Conservation (phyloP, 169 alveolate species). For the Cryptosporidium ubiquitum region DNA sequence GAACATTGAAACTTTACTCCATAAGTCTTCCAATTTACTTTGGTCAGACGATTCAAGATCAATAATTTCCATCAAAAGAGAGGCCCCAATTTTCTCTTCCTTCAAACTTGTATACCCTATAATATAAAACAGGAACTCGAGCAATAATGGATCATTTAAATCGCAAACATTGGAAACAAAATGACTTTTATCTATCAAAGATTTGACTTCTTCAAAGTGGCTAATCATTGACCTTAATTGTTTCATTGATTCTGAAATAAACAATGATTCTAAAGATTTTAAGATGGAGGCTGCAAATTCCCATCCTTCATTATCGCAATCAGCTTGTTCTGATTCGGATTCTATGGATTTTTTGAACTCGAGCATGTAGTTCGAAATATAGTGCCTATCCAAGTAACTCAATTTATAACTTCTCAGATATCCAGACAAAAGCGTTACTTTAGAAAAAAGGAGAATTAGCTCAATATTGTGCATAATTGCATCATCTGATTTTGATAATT, state of each 20-base stretch:
- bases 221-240: constrained; percentile 17
- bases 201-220: not conserved
- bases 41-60: constrained; percentile 5
- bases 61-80: not conserved
- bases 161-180: constrained; percentile 7
- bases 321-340: not conserved
- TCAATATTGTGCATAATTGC: constrained; percentile 34
- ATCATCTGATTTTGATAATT: constrained; percentile 12
- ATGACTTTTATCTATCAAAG: no score
- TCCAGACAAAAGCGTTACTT: constrained; percentile 19
- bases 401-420: constrained; percentile 12
- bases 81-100: not conserved
- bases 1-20: constrained; percentile 16
- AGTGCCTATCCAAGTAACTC: constrained; percentile 28
- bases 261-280: constrained; percentile 51
- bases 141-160: constrained; percentile 34
- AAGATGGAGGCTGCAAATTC: not conserved
- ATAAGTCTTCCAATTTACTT: constrained; percentile 1
- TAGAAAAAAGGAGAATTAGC: constrained; percentile 30
- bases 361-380: constrained; percentile 17
- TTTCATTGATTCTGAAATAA: constrained; percentile 33
- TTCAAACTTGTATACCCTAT: constrained; percentile 24
- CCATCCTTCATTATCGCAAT: constrained; percentile 7
- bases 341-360: not conserved
- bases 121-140: constrained; percentile 38